Base-by-base conservation (phyloP, 2,329 filamentous ascomycete genomes). In the Anisogramma anomala region DNA sequence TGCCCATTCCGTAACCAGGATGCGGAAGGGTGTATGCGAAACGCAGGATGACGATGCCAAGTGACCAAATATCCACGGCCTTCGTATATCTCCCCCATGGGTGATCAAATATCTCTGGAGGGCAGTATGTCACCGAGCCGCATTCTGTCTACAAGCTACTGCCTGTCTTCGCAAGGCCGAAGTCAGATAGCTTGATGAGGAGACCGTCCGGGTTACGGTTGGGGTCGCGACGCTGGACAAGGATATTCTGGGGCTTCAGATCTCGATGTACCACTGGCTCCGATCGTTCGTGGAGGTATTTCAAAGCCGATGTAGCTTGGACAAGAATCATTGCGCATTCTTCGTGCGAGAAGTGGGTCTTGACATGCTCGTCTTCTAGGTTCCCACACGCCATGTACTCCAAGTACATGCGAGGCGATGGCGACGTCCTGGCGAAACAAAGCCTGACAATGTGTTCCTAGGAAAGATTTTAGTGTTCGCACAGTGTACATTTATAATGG, bases 1-100 rank as follows among this genome's bases (percentile, higher is more conserved):
- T 23, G 5, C 22, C 22, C 22, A 23, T 23, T 23, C 22, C 9
- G 22, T 7, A 13, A 25, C 19, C 17, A 39, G 6, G 13, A 14
- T 22, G 31, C 18, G 42, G 36, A 31, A 44, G 36, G n/a, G 9
- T 15, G 17, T 36, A 40, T 15, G 36, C 36, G 14, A 30, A 14
- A 11, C 18, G 14, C 8, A 40, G 18, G 15, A 44, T 13, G 19
- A 40, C 28, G 11, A 44, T 37, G 32, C 33, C 33, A 17, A 41
- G 42, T 10, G 33, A 33, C 28, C 37, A 41, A 13, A 44, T 36
- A 32, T 36, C 37, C 23, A 36, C 32, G 32, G 31, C 42, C 9
- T 40, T 40, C 4, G 33, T 45, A 28, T 45, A 38, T 17, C 7
- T 20, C 14, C n/a, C 20, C 20, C 13, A 15, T 23, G 4, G 3